phyloP scores from a whole-genome alignment of 2,329 filamentous ascomycete genomes.

The Leptographium flavum region DNA sequence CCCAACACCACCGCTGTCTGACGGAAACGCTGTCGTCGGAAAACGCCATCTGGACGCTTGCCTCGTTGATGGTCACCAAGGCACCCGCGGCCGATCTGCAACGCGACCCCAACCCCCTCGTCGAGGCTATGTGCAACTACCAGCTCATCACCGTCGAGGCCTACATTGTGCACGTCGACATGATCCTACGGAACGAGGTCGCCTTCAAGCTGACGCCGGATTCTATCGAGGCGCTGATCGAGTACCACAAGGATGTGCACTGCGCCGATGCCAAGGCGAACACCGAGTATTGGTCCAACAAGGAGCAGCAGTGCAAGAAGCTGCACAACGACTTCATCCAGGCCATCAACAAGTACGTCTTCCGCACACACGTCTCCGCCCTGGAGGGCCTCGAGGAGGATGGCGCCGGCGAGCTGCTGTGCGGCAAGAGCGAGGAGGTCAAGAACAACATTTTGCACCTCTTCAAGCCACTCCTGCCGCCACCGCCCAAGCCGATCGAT shows the following conservation, averaged over 20 bases:
- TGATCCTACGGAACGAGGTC: slow-evolving; percentile 94
- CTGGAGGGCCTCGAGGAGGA: slow-evolving; percentile 95
- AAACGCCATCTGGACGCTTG: slow-evolving; percentile 88
- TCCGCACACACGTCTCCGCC: slow-evolving; percentile 72
- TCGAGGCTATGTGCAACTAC: slow-evolving; percentile 85
- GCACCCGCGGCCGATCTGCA: slow-evolving; percentile 72
- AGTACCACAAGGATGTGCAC: slow-evolving; percentile 94
- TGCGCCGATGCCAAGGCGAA: slow-evolving; percentile 78
- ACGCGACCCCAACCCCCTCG: slow-evolving; percentile 65
- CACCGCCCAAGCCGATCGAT: slow-evolving; percentile 78
- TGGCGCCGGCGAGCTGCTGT: slow-evolving; percentile 82
- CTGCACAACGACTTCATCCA: slow-evolving; percentile 94
- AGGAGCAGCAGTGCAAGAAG: slow-evolving; percentile 93
- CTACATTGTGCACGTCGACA: slow-evolving; percentile 97
- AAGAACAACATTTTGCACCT: slow-evolving; percentile 73
- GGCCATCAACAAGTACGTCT: slow-evolving; percentile 94
- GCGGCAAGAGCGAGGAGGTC: slow-evolving; percentile 84
- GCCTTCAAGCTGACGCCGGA: slow-evolving; percentile 95
- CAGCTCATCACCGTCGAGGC: slow-evolving; percentile 88
- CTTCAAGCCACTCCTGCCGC: slow-evolving; percentile 75
- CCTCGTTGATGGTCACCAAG: slow-evolving; percentile 85
- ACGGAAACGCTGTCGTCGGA: slow-evolving; percentile 83
- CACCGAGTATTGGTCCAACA: slow-evolving; percentile 92
- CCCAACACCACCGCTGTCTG: slow-evolving; percentile 88
- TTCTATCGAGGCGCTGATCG: slow-evolving; percentile 82